Percentiles rank a stretch among this genome's conserved stretches.
Conservation (phyloP, 2,329 filamentous ascomycete genomes). For the Aspergillus pseudoglaucus region DNA sequence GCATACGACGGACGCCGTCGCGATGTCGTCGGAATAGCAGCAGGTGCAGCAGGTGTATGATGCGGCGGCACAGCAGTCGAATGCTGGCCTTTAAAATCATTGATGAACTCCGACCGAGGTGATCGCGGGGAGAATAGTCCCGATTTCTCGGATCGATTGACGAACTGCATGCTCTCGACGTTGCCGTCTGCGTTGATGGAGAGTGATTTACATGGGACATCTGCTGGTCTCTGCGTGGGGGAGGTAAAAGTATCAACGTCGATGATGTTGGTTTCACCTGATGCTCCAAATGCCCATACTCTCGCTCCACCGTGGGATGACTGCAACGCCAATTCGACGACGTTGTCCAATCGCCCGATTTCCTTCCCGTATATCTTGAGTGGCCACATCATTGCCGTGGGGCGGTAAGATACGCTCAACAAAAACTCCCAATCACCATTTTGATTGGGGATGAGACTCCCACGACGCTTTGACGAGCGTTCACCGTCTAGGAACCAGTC, state of each 20-base stretch:
- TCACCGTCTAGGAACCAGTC: constrained; percentile 28
- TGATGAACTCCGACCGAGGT: constrained; percentile 12
- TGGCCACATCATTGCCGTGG: constrained; percentile 41
- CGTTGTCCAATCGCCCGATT: constrained; percentile 39
- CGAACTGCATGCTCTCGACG: constrained; percentile 13
- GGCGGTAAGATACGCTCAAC: constrained; percentile 29
- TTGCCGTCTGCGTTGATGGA: constrained; percentile 21
- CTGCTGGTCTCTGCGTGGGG: constrained; percentile 3
- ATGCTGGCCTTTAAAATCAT: constrained; percentile 20
- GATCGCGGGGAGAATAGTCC: constrained; percentile 3
- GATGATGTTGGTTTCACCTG: constrained; percentile 43
- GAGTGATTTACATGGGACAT: constrained; percentile 18
- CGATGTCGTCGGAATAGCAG: neutral
- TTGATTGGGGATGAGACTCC: constrained; percentile 27
- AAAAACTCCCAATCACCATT: constrained; percentile 37
- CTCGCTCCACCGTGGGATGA: constrained; percentile 35
- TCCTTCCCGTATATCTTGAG: constrained; percentile 45
- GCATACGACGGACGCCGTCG: constrained; percentile 26
- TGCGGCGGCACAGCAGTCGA: constrained; percentile 11
- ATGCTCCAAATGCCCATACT: constrained; percentile 48
- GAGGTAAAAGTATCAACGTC: constrained; percentile 35
- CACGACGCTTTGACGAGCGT: constrained; percentile 19
- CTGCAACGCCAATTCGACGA: constrained; percentile 49
- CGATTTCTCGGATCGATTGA: constrained; percentile 10
- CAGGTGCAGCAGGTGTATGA: no score